Base-by-base conservation (phyloP, 345 rosid species). In the Fremontodendron californicum region DNA sequence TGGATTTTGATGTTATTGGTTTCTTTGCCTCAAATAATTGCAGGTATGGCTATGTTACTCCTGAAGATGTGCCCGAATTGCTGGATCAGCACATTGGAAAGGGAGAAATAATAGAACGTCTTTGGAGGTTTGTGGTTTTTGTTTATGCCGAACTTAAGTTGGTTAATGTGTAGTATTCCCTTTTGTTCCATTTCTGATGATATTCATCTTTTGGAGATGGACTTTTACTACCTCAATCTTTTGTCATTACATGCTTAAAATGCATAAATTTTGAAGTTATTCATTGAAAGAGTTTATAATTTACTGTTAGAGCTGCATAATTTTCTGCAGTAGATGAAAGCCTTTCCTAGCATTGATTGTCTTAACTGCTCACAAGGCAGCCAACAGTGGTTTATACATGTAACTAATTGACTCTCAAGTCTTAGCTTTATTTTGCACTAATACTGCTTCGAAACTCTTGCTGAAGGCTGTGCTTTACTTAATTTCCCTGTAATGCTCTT, bases 11-110 rank as follows among this genome's bases (percentile, higher is more conserved):
- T 71, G 25, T 60, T 9, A 35, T 51, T 49, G 39, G 29, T 62
- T 75, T 55, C 63, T 62, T 65, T 70, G 13, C 23, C 23, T 58
- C 65, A 13, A 55, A 74, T 3, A 57, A 3, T 61, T 85, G 82
- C 82, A 95, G 99, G 99, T 95, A 92, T 82, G 99, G 99, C 54
- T 95, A 95, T 84, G 99, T 95, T 27, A 89, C 96, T 79, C 98
- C 99, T 25, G 86, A 84, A 68, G 98, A 95, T 77, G 94, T 95
- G 67, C 94, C 97, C 81, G 92, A 87, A 70, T 57, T 95, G 86
- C 87, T 95, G 31, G 97, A 95, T 79, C 91, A 92, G 89, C 98
- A 95, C 85, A 89, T 95, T 78, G 89, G 86, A 7, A 85, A 90
- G 81, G 97, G 98, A 78, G 81, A 83, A 74, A 84, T 91, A 65